These are phyloP conservation scores for Globisporangium polare DNA, from an alignment of 352 stramenopile species.

Conservation along the genomic window DNA sequence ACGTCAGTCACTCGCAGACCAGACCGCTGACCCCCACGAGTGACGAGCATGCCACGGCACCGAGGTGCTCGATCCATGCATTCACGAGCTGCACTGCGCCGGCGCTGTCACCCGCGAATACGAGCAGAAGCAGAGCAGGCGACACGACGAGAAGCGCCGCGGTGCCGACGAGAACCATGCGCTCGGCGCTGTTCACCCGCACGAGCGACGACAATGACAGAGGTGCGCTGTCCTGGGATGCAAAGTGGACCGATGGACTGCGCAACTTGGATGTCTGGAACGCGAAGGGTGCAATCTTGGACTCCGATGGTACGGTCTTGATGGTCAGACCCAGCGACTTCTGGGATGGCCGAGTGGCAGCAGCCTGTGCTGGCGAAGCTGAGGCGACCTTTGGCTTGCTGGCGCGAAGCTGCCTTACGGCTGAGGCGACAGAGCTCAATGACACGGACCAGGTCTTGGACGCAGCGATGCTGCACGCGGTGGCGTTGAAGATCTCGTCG, in stretches of 20 bases:
- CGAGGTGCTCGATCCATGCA: slow-evolving; percentile 1
- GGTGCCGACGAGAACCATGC: slow-evolving; percentile 7
- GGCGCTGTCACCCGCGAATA: background rate
- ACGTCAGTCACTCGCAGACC: background rate
- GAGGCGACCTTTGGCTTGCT: background rate
- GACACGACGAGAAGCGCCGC: background rate
- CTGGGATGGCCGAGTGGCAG: background rate
- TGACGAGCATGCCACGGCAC: slow-evolving; percentile 6
- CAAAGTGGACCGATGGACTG: slow-evolving; percentile 12
- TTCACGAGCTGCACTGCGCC: background rate
- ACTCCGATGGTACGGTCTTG: background rate
- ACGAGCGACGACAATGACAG: slow-evolving; percentile 4
- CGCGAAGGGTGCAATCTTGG: background rate
- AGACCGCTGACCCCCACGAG: background rate
- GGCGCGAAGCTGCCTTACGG: background rate
- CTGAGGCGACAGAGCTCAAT: background rate
- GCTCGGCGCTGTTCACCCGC: background rate
- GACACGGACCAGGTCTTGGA: background rate
- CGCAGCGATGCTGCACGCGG: background rate
- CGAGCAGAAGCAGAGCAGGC: background rate
- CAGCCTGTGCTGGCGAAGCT: background rate
- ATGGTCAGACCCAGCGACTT: background rate
- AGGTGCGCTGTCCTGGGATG: background rate
- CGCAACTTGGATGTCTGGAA: slow-evolving; percentile 3
- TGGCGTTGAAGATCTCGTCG: slow-evolving; percentile 7